phyloP scores from a whole-genome alignment of 352 stramenopile species.

The Pythium sukuiense region DNA sequence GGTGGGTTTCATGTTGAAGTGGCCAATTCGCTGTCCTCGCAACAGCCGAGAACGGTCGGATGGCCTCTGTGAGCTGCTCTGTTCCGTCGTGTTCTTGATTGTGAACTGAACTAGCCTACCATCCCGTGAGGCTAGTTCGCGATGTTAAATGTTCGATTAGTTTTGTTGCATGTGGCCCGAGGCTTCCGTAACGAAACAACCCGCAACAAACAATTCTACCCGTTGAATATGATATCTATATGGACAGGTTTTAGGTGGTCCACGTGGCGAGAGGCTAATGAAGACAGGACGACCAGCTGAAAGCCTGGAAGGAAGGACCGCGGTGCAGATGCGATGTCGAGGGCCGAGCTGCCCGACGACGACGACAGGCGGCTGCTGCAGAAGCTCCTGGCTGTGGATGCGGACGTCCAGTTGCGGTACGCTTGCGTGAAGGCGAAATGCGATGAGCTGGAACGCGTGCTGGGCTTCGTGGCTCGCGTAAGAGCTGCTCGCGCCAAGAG shows the following conservation, averaged over 20 bases:
- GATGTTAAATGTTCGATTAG: background rate
- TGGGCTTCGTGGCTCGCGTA: conserved; percentile 28
- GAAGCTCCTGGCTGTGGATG: conserved; percentile 23
- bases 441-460: conserved; percentile 34
- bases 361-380: conserved; percentile 18
- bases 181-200: too few relatives aligned
- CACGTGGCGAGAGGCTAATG: background rate
- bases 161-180: background rate
- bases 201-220: too few relatives aligned
- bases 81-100: conserved; percentile 9
- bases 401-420: conserved; percentile 42
- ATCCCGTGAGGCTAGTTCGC: background rate
- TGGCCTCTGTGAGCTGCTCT: background rate
- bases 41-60: conserved; percentile 11
- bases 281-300: background rate
- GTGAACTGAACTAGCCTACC: background rate
- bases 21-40: conserved; percentile 1
- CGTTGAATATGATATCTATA: background rate
- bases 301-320: background rate
- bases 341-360: background rate
- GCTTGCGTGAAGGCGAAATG: conserved; percentile 37
- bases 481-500: background rate
- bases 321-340: conserved; percentile 7
- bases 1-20: background rate
- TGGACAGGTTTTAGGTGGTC: background rate